phyloP scores from a whole-genome alignment of 192 early-diverging fungal genomes.

The Kickxella alabastrina region DNA sequence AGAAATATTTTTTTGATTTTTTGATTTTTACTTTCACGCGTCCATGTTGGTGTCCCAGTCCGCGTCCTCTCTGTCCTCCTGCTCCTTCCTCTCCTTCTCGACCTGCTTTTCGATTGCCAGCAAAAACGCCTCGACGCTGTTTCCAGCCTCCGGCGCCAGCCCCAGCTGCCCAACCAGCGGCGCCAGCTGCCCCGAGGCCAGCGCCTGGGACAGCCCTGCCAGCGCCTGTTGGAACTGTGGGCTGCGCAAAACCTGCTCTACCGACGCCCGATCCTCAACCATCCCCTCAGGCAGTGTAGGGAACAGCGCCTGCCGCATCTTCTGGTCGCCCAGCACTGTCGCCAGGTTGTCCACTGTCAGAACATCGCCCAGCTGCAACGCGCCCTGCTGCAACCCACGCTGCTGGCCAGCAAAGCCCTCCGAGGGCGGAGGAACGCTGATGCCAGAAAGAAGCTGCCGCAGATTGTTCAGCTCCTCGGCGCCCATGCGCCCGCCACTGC shows the following conservation, averaged over 20 bases:
- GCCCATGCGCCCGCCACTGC: slow-evolving; percentile 2
- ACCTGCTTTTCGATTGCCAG: slow-evolving; percentile 43
- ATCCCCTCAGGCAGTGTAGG: slow-evolving; percentile 43
- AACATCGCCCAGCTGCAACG: slow-evolving; percentile 39
- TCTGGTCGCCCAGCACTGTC: slow-evolving; percentile 28
- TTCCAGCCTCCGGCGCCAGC: slow-evolving; percentile 35
- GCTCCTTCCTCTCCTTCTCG: slow-evolving; percentile 22
- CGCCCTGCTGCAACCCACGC: slow-evolving; percentile 1
- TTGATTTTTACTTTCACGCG: no score
- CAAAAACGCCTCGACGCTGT: slow-evolving; percentile 46
- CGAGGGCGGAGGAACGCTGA: slow-evolving; percentile 23
- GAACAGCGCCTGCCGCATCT: slow-evolving; percentile 34
- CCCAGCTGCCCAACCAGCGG: slow-evolving; percentile 49
- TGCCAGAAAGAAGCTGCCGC: slow-evolving; percentile 32
- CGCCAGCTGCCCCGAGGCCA: slow-evolving; percentile 49
- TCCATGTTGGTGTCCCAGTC: no score
- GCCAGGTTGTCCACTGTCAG: slow-evolving; percentile 31
- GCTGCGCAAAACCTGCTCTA: slow-evolving; percentile 37
- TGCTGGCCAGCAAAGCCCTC: neutral
- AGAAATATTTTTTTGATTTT: no score
- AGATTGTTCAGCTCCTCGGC: slow-evolving; percentile 14
- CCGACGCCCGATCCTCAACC: slow-evolving; percentile 4
- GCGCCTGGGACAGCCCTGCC: slow-evolving; percentile 32
- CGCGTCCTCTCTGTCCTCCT: slow-evolving; percentile 2
- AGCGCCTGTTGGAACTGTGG: slow-evolving; percentile 54